Conservation (phyloP, 257 asterid genomes). For the Solanum chiquidenum region DNA sequence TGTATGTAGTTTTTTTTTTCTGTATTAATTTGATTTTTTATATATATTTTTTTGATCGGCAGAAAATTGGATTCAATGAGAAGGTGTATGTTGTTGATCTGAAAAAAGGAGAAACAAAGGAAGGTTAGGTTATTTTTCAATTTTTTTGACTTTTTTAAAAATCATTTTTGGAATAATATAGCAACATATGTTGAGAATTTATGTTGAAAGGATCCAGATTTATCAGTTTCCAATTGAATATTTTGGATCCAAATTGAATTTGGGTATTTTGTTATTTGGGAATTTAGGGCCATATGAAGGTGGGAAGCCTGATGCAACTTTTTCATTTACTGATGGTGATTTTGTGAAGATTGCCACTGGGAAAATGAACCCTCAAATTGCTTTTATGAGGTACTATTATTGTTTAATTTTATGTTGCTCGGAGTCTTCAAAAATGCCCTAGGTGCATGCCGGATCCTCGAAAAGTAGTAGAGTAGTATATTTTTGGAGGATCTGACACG, state of each 20-base stretch:
- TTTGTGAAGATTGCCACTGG: constrained; percentile 34
- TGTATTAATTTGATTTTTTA: not conserved
- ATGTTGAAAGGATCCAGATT: not conserved
- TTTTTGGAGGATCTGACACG: not conserved
- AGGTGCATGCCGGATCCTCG: not conserved
- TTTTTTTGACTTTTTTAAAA: not conserved
- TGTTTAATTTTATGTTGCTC: not conserved
- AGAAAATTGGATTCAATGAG: constrained; percentile 81
- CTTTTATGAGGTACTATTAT: constrained; percentile 45
- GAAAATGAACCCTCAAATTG: constrained; percentile 48
- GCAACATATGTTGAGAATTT: not conserved
- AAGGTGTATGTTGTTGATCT: constrained; percentile 76
- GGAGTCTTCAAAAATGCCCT: not conserved
- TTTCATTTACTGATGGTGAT: constrained; percentile 80
- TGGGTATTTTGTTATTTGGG: not conserved
- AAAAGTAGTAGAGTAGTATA: not conserved
- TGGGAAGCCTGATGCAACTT: constrained; percentile 93
- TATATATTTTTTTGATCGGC: not conserved
- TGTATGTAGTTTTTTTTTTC: not conserved
- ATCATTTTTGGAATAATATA: not conserved
- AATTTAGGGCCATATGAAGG: constrained; percentile 59
- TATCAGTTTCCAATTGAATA: not conserved
- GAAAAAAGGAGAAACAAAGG: constrained; percentile 86
- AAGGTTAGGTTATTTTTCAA: constrained; percentile 38
- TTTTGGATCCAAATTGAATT: not conserved